Evolutionary conservation across 2,329 filamentous ascomycete species (phyloP).

Genomic region (Tolypocladium ophioglossoides): DNA sequence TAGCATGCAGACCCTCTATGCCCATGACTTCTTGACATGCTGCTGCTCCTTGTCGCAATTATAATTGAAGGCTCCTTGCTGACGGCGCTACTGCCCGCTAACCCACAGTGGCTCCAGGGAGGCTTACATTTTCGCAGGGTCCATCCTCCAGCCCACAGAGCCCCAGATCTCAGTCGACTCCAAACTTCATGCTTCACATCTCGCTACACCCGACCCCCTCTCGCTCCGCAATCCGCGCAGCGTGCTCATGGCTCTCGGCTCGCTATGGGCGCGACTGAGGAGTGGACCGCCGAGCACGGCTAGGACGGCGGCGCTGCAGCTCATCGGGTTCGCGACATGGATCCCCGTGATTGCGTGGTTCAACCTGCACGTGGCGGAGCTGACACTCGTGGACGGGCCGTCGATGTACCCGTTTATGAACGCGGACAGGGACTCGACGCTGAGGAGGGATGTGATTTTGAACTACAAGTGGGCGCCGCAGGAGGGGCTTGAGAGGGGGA

Average conservation of each 20-base stretch:
- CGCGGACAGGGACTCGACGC: conserved; percentile 47
- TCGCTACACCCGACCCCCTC: background rate
- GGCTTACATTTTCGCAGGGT: background rate
- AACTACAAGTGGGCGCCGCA: conserved; percentile 49
- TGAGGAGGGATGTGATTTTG: conserved; percentile 43
- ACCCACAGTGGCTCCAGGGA: background rate
- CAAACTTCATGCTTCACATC: background rate
- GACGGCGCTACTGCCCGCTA: background rate
- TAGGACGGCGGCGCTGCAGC: conserved; percentile 29
- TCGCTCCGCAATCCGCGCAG: background rate
- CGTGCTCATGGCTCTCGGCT: conserved; percentile 18
- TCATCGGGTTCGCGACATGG: conserved; percentile 48
- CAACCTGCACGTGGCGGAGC: conserved; percentile 48
- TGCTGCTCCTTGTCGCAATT: background rate
- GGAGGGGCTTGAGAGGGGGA: conserved; percentile 53
- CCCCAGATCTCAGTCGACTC: background rate
- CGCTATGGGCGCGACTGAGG: conserved; percentile 25
- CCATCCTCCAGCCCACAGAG: background rate
- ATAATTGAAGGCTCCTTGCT: background rate
- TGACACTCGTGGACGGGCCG: conserved; percentile 45
- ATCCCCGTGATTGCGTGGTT: conserved; percentile 51
- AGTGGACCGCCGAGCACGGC: conserved; percentile 12
- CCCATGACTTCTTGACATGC: background rate
- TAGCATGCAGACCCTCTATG: background rate
- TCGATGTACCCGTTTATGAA: conserved; percentile 77